phyloP scores from a whole-genome alignment of 73 alveolate genomes.

The Urostyla sp. region DNA sequence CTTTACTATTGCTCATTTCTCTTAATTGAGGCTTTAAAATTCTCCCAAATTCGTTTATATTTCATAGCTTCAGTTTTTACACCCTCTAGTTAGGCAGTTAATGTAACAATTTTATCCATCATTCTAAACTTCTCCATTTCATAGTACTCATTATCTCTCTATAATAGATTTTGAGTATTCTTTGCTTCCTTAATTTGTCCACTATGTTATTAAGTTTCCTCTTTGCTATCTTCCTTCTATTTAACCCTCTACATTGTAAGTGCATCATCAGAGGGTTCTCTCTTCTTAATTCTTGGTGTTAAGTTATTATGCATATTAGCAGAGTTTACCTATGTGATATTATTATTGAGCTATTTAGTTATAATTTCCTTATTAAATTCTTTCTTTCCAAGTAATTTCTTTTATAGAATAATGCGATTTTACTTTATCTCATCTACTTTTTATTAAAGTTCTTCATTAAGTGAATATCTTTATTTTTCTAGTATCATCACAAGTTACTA shows the following conservation, averaged over 20 bases:
- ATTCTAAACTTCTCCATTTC: slow-evolving; percentile 36
- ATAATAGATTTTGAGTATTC: slow-evolving; percentile 16
- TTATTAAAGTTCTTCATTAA: slow-evolving; percentile 24
- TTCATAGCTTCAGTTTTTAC: slow-evolving; percentile 19
- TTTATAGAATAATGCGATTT: slow-evolving; percentile 23
- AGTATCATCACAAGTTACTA: slow-evolving; percentile 13
- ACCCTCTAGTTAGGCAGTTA: slow-evolving; percentile 44
- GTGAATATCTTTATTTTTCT: slow-evolving; percentile 29
- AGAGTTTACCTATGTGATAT: background rate
- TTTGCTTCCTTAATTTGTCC: background rate
- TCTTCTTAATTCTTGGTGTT: slow-evolving; percentile 24
- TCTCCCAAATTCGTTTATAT: slow-evolving; percentile 53
- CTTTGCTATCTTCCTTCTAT: background rate
- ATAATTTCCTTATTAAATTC: background rate
- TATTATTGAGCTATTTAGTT: background rate
- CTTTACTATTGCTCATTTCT: slow-evolving; percentile 5
- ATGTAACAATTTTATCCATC: slow-evolving; percentile 32
- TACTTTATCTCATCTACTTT: slow-evolving; percentile 37
- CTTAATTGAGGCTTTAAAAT: slow-evolving; percentile 3
- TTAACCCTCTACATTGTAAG: background rate
- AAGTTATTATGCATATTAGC: slow-evolving; percentile 17
- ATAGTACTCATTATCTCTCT: slow-evolving; percentile 47
- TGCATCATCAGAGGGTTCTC: background rate
- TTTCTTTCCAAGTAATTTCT: too few relatives aligned
- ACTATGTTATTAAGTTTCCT: background rate